Conservation (phyloP, 176 grass and related monocot genomes). For the Avena atlantica region DNA sequence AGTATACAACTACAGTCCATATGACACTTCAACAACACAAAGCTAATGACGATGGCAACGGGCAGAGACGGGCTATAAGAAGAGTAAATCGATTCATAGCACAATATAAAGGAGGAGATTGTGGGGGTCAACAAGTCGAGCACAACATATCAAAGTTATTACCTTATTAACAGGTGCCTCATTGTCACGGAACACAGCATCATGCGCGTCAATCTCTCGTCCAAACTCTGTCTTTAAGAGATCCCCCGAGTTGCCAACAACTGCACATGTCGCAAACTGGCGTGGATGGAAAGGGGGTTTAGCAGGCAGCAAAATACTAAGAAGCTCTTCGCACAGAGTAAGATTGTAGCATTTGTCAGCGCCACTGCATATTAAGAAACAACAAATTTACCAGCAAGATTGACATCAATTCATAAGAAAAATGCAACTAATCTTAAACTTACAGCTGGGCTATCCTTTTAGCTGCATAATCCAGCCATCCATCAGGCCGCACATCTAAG, state of each 20-base stretch:
- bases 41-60: neutral
- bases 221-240: constrained; percentile 98
- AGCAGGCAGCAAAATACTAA: constrained; percentile 85
- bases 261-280: constrained; percentile 87
- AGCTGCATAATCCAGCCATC: constrained; percentile 91
- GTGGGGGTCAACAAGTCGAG: neutral
- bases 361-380: constrained; percentile 59
- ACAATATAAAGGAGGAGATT: neutral
- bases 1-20: neutral
- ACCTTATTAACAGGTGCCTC: constrained; percentile 98
- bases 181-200: constrained; percentile 96
- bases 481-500: constrained; percentile 89
- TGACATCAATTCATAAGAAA: constrained; percentile 13
- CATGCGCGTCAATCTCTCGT: constrained; percentile 91
- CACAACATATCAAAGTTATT: constrained; percentile 33
- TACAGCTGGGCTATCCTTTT: constrained; percentile 98
- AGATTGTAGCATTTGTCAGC: constrained; percentile 92
- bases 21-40: constrained; percentile 2
- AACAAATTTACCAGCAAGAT: constrained; percentile 9
- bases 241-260: constrained; percentile 98
- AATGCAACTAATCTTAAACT: constrained; percentile 40
- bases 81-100: neutral
- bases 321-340: constrained; percentile 91
- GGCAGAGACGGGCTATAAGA: constrained; percentile 16
- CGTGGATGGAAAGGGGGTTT: constrained; percentile 91